Evolutionary conservation across 1,284 basidiomycete genomes (phyloP).

Genomic region (Inonotus obliquus): DNA sequence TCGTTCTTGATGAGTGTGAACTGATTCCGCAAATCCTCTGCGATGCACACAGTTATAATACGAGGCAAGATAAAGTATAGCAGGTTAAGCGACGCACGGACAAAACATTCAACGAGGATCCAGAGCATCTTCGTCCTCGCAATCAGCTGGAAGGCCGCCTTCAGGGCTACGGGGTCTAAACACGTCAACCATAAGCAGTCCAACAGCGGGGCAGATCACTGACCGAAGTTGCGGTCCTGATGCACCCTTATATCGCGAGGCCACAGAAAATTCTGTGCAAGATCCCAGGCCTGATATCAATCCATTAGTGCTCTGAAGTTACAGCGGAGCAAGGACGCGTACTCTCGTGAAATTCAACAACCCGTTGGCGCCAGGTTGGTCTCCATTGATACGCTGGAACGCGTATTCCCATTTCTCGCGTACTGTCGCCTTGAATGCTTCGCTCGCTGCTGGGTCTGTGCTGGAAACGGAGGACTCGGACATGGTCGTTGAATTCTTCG

Average conservation of each 20-base stretch:
- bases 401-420: slow-evolving; percentile 52
- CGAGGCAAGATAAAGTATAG: not conserved
- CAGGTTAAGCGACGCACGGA: slow-evolving; percentile 4
- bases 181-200: not conserved
- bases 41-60: not conserved
- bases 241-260: slow-evolving; percentile 48
- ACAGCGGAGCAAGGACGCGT: slow-evolving; percentile 19
- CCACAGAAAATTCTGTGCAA: slow-evolving; percentile 50
- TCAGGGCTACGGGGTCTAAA: slow-evolving; percentile 7
- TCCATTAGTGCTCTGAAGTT: slow-evolving; percentile 6
- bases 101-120: slow-evolving; percentile 17
- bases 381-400: slow-evolving; percentile 59
- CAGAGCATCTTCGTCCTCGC: slow-evolving; percentile 18
- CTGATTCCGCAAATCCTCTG: slow-evolving; percentile 60
- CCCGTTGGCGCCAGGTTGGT: slow-evolving; percentile 59
- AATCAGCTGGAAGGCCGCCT: slow-evolving; percentile 14
- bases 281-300: slow-evolving; percentile 53
- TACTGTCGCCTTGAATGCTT: slow-evolving; percentile 10
- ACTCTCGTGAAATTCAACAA: slow-evolving; percentile 63
- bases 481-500: not conserved
- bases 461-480: not conserved
- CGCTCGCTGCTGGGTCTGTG: not conserved
- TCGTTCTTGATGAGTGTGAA: slow-evolving; percentile 58
- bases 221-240: slow-evolving; percentile 34
- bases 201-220: slow-evolving; percentile 12